Base-by-base conservation (phyloP, 2,329 filamentous ascomycete genomes). In the Phaeosphaeriaceae sp. region DNA sequence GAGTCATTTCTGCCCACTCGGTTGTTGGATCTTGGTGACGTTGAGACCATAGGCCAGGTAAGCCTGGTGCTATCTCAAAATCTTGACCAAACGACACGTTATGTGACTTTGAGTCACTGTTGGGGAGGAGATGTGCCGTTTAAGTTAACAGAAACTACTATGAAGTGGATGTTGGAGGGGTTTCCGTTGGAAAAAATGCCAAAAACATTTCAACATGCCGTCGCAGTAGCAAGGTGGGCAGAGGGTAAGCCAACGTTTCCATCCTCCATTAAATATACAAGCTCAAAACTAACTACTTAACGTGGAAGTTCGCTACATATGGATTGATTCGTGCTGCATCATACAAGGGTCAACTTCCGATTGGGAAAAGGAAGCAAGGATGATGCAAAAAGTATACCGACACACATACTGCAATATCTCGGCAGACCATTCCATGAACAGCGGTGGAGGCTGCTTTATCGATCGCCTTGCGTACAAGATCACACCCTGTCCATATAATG, bases 301-400 rank as follows among this genome's bases (percentile, higher is more conserved):
- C 12, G 4, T 13, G 13, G n/a, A n/a, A 43, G 42, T 48, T 6
- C 38, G 32, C n/a, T 48, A 48, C 15, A 48, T 48, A n/a, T 48
- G 46, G 46, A 48, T 48, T 12, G 46, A 48, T 30, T 42, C 38
- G 18, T 42, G 38, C 33, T 48, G 46, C 33, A 48, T 48, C 20
- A 37, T 42, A 15, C 46, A 42, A 32, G 20, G 18, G 1, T 48
- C 46, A 15, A 4, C 20, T 12, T 36, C 23, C 6, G 46, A 48
- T 23, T 48, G 46, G 46, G 30, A 38, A 16, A 37, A 29, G 21
- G 46, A 48, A 21, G 46, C 46, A n/a, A 37, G 30, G 18, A 42
- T 23, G 33, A 48, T 48, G 46, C 30, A 35, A 15, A 12, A 48
- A 13, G 46, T 48, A 3, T 48, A 48, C 33, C 23, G 41, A 29